Evolutionary conservation across 2,329 filamentous ascomycete species (phyloP), one percentile per base, ranked within the genome.

Genomic region (Ophiobolus disseminans): DNA sequence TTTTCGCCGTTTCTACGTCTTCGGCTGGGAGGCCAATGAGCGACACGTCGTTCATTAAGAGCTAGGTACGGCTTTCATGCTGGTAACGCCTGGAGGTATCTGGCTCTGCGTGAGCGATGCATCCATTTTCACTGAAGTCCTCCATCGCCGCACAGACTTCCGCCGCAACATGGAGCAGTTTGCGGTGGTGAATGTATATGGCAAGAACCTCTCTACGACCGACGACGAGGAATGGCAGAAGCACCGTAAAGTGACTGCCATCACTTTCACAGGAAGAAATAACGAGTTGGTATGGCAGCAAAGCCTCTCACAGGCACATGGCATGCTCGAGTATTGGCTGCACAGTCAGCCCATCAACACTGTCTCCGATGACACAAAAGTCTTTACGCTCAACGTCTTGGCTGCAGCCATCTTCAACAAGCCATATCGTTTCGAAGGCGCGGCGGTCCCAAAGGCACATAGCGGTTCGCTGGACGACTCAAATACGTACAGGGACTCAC

Each of bases 281-380:
- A 67, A 68, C 31, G 57, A 58, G 34, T 38, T 69, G 5, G 63
- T 66, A 1, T 69, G 63, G 63, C 20, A 38, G 13, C 32, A 58
- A 16, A 45, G 53, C 1, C 23, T 66, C 3, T 6, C 17, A 14
- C 61, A 66, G 32, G 48, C 36, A 1, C 10, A 45, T 6, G 45
- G 44, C 3, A 60, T 66, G 56, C 40, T 63, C 3, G 20, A 49
- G 9, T 36, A 20, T 17, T 39, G 36, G 36, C 36, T 39, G 8
- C 2, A 39, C 13, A 17, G 19, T 20, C 36, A 39, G 17, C 36
- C 36, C n/a, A 10, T 39, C 23, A 39, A 39, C 22, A 39, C 36
- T 16, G 17, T 22, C 22, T 10, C 36, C 22, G 36, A 39, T 9
- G 52, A 58, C 28, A 42, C 42, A 2, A 55, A 55, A 40, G 32